phyloP scores from a whole-genome alignment of 169 alveolate species.

The Theileria orientalis region DNA sequence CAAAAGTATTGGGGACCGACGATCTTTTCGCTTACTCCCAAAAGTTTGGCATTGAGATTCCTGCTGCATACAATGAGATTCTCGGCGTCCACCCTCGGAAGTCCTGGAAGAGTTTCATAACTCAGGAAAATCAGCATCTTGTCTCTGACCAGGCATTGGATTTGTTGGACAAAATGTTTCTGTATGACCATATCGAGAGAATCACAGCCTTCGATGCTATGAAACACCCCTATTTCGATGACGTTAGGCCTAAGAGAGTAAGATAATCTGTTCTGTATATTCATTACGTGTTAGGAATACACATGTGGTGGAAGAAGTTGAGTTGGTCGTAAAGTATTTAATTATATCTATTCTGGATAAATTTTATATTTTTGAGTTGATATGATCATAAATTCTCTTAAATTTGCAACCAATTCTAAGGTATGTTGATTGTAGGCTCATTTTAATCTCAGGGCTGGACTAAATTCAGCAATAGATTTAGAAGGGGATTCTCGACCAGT shows the following conservation, averaged over 20 bases:
- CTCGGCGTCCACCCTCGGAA: constrained; percentile 87
- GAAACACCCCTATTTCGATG: constrained; percentile 95
- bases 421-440: background rate
- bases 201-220: constrained; percentile 97
- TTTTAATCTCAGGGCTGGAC: background rate
- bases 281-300: background rate
- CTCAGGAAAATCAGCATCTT: constrained; percentile 86
- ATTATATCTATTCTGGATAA: background rate
- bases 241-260: constrained; percentile 62
- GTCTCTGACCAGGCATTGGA: constrained; percentile 91
- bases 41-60: constrained; percentile 84
- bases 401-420: background rate
- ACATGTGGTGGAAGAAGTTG: background rate
- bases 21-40: constrained; percentile 86
- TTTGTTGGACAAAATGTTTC: constrained; percentile 92
- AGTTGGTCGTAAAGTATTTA: background rate
- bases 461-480: background rate
- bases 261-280: background rate
- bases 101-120: constrained; percentile 92
- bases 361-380: background rate
- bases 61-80: constrained; percentile 83
- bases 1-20: constrained; percentile 95
- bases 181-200: constrained; percentile 94
- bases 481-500: constrained; percentile 10
- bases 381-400: background rate